Evolutionary conservation across 2,329 filamentous ascomycete species (phyloP).

Genomic region (Ascochyta clinopodiicola): DNA sequence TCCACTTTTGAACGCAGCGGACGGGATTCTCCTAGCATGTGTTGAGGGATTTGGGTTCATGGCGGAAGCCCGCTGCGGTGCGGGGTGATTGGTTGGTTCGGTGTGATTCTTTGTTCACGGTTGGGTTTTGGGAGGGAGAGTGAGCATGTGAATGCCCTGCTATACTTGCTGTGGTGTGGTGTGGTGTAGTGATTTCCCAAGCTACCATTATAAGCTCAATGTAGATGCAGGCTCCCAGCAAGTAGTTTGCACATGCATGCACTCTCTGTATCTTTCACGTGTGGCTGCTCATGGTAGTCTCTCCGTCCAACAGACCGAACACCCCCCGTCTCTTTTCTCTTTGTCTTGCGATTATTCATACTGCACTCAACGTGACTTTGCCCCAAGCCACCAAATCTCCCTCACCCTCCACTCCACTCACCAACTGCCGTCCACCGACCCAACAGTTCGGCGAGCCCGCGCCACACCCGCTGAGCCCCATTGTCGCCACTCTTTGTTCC

Average conservation of each 20-base stretch:
- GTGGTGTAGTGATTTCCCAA: neutral
- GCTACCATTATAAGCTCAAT: neutral
- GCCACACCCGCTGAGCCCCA: conserved; percentile 14
- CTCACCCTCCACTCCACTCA: neutral
- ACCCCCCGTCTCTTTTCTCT: neutral
- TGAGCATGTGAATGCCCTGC: neutral
- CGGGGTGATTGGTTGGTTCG: conserved; percentile 6
- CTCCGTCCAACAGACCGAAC: neutral
- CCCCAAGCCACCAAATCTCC: neutral
- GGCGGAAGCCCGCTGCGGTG: conserved; percentile 9
- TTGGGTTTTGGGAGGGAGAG: too few species aligned
- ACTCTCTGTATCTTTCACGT: conserved; percentile 6
- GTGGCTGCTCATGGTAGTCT: neutral
- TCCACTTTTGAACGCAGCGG: conserved; percentile 1
- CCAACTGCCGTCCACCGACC: neutral
- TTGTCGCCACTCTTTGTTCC: neutral
- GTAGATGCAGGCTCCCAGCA: neutral
- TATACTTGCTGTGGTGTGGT: neutral
- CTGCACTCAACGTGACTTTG: neutral
- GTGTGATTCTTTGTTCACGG: neutral
- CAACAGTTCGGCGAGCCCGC: conserved; percentile 11
- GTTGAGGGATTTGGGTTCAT: conserved; percentile 2
- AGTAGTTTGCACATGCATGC: conserved; percentile 11
- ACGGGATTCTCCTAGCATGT: conserved; percentile 7
- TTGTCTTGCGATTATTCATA: neutral